A percentile compares a stretch with the other conserved stretches of the same genome.
Evolutionary conservation across 306 rosid species (phyloP).

Genomic region (Dryas octopetala): DNA sequence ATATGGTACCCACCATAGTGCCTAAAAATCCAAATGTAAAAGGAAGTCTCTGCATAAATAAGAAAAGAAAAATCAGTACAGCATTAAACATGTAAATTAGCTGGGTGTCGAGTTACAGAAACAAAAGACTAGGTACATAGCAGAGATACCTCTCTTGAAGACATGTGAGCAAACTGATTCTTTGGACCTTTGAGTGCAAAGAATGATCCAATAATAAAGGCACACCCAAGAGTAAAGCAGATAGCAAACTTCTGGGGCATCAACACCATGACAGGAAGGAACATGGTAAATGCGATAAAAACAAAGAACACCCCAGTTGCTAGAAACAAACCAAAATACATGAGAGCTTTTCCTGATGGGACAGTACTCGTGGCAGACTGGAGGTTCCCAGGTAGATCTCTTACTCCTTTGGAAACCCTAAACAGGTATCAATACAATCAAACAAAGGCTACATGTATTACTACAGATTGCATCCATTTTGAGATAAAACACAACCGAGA

Average conservation of each 20-base stretch:
- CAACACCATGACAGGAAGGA: conserved; percentile 88
- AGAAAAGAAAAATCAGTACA: conserved; percentile 24
- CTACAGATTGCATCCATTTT: not conserved
- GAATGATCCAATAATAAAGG: conserved; percentile 81
- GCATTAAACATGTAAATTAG: not conserved
- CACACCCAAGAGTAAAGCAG: conserved; percentile 90
- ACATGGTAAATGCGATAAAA: conserved; percentile 86
- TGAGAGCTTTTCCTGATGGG: conserved; percentile 89
- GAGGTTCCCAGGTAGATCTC: conserved; percentile 83
- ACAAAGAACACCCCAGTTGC: conserved; percentile 84
- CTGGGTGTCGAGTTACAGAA: not conserved
- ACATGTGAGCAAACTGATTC: conserved; percentile 81
- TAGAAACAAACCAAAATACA: conserved; percentile 79
- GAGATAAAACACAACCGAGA: not conserved
- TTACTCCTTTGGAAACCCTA: conserved; percentile 93
- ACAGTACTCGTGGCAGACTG: conserved; percentile 79
- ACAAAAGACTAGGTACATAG: conserved; percentile 14
- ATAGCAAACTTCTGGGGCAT: conserved; percentile 93
- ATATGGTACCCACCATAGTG: conserved; percentile 83
- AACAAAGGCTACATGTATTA: conserved; percentile 8
- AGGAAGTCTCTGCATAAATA: conserved; percentile 75
- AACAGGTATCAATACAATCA: conserved; percentile 21
- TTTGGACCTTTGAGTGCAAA: conserved; percentile 83
- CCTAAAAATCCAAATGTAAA: conserved; percentile 77
- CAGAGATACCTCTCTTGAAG: conserved; percentile 68